These are phyloP conservation scores for Alternaria arbusti DNA, from an alignment of 2,329 filamentous ascomycete genomes.

Conservation along the genomic window DNA sequence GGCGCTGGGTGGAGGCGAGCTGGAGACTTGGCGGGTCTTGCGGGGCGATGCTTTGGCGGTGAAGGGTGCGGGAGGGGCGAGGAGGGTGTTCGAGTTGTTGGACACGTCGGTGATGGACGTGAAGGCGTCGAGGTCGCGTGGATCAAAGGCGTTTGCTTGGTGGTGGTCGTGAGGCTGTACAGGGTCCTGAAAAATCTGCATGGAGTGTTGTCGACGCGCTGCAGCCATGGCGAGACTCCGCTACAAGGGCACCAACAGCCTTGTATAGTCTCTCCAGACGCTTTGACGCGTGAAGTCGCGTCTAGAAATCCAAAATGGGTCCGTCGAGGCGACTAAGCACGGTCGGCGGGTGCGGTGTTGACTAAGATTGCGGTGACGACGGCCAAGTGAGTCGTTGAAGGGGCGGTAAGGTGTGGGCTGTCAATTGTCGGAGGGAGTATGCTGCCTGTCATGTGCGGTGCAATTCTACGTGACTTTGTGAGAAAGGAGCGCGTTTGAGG, in stretches of 20 bases:
- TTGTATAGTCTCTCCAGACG: slow-evolving; percentile 38
- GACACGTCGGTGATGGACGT: slow-evolving; percentile 54
- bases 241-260: slow-evolving; percentile 32
- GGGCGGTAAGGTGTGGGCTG: slow-evolving; percentile 20
- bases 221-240: slow-evolving; percentile 55
- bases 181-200: slow-evolving; percentile 67
- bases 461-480: slow-evolving; percentile 20
- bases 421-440: slow-evolving; percentile 24
- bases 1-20: slow-evolving; percentile 64
- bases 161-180: slow-evolving; percentile 51
- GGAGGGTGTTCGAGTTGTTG: slow-evolving; percentile 67
- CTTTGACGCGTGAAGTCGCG: slow-evolving; percentile 52
- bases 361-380: slow-evolving; percentile 45
- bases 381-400: slow-evolving; percentile 22
- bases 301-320: slow-evolving; percentile 35
- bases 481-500: slow-evolving; percentile 31
- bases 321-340: slow-evolving; percentile 28
- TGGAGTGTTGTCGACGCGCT: slow-evolving; percentile 61
- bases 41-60: slow-evolving; percentile 69
- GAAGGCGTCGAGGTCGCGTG: slow-evolving; percentile 58
- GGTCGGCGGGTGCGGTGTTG: slow-evolving; percentile 31
- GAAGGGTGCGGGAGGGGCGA: slow-evolving; percentile 65
- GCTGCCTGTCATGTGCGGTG: slow-evolving; percentile 23
- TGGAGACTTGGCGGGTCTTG: slow-evolving; percentile 65
- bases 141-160: slow-evolving; percentile 56